Evolutionary conservation across 208 protist species (phyloP), one percentile per base, ranked within the genome.

Genomic region (Leptomonas pyrrhocoris): DNA sequence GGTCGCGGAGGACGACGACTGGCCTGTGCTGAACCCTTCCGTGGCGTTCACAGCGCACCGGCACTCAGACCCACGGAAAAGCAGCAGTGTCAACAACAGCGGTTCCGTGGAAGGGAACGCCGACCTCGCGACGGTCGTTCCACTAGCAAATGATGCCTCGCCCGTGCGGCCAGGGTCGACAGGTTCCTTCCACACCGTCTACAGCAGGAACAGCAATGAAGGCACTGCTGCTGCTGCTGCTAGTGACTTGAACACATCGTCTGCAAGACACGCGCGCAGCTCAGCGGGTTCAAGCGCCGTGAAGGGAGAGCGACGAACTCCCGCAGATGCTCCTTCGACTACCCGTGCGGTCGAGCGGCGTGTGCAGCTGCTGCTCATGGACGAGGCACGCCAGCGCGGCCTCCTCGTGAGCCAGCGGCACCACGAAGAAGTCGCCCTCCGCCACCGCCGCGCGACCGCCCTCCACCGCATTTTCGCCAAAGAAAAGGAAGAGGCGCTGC

Each of bases 341-440:
- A 3, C 23, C 12, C 19, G 5, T 2, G 60, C 46, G 8, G 42
- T 6, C 3, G 51, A 59, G 34, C 48, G 63, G 21, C 63, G 54
- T 4, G 12, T 70, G 25, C 49, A 50, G 23, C 23, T 19, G 23
- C 30, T 77, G 30, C 3, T 66, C 13, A 36, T 28, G 1, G 72
- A 77, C 3, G 72, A 77, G 63, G 7, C 48, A 19, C 63, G 56
- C 9, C 64, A 49, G 50, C 72, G 72, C 18, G 13, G 42, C 21
- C 30, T 60, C 25, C 30, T 69, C 3, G 11, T 59, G 21, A 57
- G 6, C 27, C 72, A 77, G 57, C 72, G 71, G 28, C 63, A 71
- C n/a, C 31, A 55, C 27, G 72, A 65, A 25, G 72, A 77, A 43
- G 36, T 77, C 9, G 40, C 54, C 6, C 57, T 77, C 40, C 72